Evolutionary conservation across 768 basidiomycete genomes (phyloP).

Genomic region (Astraeus odoratus): DNA sequence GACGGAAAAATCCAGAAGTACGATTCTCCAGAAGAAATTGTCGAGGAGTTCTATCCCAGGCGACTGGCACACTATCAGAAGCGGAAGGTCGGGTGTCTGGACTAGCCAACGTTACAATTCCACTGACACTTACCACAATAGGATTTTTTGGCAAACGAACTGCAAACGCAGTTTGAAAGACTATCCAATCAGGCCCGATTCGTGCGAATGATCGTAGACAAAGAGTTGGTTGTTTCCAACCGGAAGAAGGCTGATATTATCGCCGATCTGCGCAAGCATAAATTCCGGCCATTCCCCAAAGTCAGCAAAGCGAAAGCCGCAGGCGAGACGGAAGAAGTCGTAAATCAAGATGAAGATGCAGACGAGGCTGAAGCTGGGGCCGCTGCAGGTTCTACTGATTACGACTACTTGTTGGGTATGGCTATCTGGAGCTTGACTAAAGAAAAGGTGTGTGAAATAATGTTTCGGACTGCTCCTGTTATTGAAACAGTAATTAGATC

Average conservation of each 20-base stretch:
- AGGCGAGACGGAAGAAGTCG: constrained; percentile 56
- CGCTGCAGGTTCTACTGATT: constrained; percentile 53
- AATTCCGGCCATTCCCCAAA: constrained; percentile 93
- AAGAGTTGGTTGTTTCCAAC: constrained; percentile 72
- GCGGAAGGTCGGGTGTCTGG: constrained; percentile 62
- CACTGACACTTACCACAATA: constrained; percentile 23
- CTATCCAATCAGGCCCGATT: constrained; percentile 95
- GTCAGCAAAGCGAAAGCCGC: constrained; percentile 56
- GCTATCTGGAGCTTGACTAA: constrained; percentile 90
- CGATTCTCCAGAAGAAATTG: constrained; percentile 78
- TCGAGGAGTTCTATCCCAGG: constrained; percentile 88
- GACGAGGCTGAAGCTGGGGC: constrained; percentile 38
- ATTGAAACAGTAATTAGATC: constrained; percentile 44
- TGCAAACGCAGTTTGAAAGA: constrained; percentile 75
- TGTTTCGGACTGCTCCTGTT: background rate
- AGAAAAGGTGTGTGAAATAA: constrained; percentile 61
- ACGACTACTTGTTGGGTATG: constrained; percentile 93
- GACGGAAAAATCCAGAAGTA: constrained; percentile 96
- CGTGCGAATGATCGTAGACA: constrained; percentile 91
- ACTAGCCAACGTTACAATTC: background rate
- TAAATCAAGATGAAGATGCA: constrained; percentile 47
- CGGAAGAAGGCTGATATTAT: constrained; percentile 88
- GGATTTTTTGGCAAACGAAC: constrained; percentile 80
- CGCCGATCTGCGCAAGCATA: constrained; percentile 67
- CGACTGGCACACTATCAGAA: constrained; percentile 91